Base-by-base conservation (phyloP, 2,329 filamentous ascomycete genomes). In the Esteya vermicola region DNA sequence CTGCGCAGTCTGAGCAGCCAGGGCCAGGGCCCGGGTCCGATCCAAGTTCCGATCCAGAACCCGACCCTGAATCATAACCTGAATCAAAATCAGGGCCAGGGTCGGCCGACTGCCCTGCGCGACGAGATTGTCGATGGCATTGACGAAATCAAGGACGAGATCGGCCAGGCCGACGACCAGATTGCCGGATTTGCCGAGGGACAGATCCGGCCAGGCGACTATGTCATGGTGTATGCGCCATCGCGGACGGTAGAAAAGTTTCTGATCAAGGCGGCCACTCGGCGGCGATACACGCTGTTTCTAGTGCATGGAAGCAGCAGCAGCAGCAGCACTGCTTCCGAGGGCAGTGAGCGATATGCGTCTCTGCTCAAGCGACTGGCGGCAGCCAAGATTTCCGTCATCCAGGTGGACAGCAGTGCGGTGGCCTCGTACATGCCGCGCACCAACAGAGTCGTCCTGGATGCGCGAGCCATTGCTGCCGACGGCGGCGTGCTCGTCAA, bases 61-160 rank as follows among this genome's bases (percentile, higher is more conserved):
- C n/a, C n/a, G n/a, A n/a, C n/a, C n/a, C n/a, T n/a, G n/a, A n/a
- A n/a, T n/a, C n/a, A n/a, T n/a, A n/a, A 22, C 18, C 53, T 43
- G 16, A 60, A 59, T 9, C 59, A 61, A 2, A 43, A 57, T 40
- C 31, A 33, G 9, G 20, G 20, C 3, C 16, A 16, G 13, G 13
- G 50, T 12, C 68, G 67, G 45, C 58, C 65, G 40, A 72, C 82
- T 44, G 81, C 93, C 46, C 67, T 96, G 43, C 82, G 86, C 45
- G 85, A 85, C 13, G 91, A 96, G 59, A 81, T 96, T 21, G 79
- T 95, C 48, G 84, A 91, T 51, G 91, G 88, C 32, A 95, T 98
- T 52, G 79, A 85, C 52, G 91, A 98, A 57, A 86, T 98, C 44
- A 83, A 93, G 58, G 91, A 98, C 54, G 91, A 98, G 61, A 78